Base-by-base conservation (phyloP, 2,329 filamentous ascomycete species). In the Lecanosticta acicola region DNA sequence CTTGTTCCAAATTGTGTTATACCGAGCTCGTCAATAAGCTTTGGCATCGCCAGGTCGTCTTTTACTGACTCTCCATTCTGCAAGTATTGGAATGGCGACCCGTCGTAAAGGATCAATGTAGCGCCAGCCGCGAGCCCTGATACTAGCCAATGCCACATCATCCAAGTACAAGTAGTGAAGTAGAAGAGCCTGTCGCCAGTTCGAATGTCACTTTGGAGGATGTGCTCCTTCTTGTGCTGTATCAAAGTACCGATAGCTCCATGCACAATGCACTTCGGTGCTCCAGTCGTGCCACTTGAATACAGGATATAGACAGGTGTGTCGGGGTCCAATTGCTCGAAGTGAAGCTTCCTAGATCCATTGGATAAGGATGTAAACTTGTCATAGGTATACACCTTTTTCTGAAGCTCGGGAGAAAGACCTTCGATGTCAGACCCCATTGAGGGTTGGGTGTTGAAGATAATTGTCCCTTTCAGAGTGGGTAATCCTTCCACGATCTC, bases 71-170 rank as follows among this genome's bases (percentile, higher is more conserved):
- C 60, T 33, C 75, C 71, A 1, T 77, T 74, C 10, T 57, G 50
- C 3, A 67, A 39, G 43, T 70, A 74, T 43, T 72, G 71, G 72
- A 97, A 97, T 0, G 93, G 93, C 0, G 87, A 94, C 39, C 93
- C 93, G 43, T 94, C 87, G 68, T 96, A 98, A 3, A 97, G 76
- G 16, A 97, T 77, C 10, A 97, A 73, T 0, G 87, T 91, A 9
- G 86, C 79, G 43, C 91, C 91, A 21, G 81, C 83, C 8, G 90
- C 86, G 3, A 97, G 80, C 4, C 84, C 87, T 1, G 87, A 91
- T 16, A 96, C 79, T 33, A 90, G 83, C 90, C 91, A 97, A 66
- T 97, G 91, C 89, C 90, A 96, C 91, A 97, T 97, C 90, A 98
- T 97, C 93, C 90, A 96, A 0, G 88, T 94, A 9, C 85, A 89